Evolutionary conservation across 495 filamentous ascomycete species (phyloP), one percentile per base, ranked within the genome.

Genomic region (Hypoxylon perforatum): DNA sequence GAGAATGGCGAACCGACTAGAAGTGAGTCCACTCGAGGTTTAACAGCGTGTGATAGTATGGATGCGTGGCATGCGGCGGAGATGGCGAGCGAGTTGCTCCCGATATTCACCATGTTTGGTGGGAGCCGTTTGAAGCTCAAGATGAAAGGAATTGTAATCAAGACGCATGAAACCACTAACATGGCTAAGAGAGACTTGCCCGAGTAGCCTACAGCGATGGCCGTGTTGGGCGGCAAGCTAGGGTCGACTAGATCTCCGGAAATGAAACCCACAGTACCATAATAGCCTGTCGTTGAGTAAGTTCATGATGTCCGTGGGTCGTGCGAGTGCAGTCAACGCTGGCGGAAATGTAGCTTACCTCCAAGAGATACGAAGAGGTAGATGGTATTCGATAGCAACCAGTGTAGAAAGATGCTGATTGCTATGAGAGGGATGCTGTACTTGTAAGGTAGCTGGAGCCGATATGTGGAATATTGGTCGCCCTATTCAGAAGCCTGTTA

Each of bases 381-480:
- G 15, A 67, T 47, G 6, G 57, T 68, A 36, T 73, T 70, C 4
- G 62, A 73, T 12, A 73, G 45, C 6, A 67, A 19, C 58, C 54
- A 73, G n/a, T 73, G 63, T 1, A 73, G 63, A 11, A 58, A 57
- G 35, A 60, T 60, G 47, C 63, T 67, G 0, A 57, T 11, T 0
- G 21, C 10, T 18, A 73, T 70, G 22, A 73, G 62, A 28, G 66
- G 62, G 7, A 73, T 9, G 22, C 70, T 73, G 10, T 73, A 73
- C 30, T 64, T 70, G 36, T 66, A 73, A 1, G 70, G 70, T 8
- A 73, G 51, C 36, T 73, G 62, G n/a, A 73, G 70, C 7, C 70
- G 35, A 48, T 84, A 82, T 6, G 79, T 82, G 3, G 71, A 65
- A 28, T 75, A 67, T 55, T 85, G 80, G 3, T 59, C 55, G 0